Evolutionary conservation across 371 early-diverging fungal species (phyloP).

Genomic region (Mortierella sp.): DNA sequence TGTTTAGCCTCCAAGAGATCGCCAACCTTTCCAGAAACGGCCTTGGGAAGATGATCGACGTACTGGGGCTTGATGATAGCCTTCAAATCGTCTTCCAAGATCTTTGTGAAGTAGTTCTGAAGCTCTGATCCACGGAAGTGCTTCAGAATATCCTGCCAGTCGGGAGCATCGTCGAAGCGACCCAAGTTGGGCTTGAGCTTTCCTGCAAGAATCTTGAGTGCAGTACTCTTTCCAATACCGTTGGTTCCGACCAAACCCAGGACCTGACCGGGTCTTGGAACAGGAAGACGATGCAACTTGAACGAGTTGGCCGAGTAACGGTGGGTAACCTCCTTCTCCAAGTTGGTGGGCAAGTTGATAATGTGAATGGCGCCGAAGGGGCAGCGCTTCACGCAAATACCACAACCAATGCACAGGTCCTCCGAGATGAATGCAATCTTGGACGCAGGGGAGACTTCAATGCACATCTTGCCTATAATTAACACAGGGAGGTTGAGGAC

Average conservation of each 20-base stretch:
- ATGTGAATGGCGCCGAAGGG: slow-evolving; percentile 99
- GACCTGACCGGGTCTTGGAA: slow-evolving; percentile 98
- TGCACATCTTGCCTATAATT: slow-evolving; percentile 93
- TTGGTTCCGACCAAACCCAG: slow-evolving; percentile 99
- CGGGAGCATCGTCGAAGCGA: slow-evolving; percentile 87
- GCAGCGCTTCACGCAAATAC: slow-evolving; percentile 99
- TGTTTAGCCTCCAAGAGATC: slow-evolving; percentile 81
- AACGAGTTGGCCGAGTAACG: slow-evolving; percentile 99
- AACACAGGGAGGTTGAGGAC: slow-evolving; percentile 9
- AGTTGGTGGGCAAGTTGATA: slow-evolving; percentile 98
- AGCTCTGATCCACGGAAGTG: slow-evolving; percentile 99
- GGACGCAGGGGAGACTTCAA: slow-evolving; percentile 87
- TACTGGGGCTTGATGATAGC: slow-evolving; percentile 99
- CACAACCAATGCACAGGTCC: slow-evolving; percentile 99
- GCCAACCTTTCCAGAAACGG: slow-evolving; percentile 87
- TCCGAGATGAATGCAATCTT: slow-evolving; percentile 97
- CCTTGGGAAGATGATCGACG: slow-evolving; percentile 96
- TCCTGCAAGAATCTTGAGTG: slow-evolving; percentile 97
- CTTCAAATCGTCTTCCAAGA: slow-evolving; percentile 96
- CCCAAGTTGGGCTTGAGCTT: slow-evolving; percentile 99
- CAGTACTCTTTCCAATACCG: slow-evolving; percentile 99
- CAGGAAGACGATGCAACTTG: slow-evolving; percentile 99
- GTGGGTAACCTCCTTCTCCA: slow-evolving; percentile 97
- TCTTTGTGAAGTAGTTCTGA: slow-evolving; percentile 99
- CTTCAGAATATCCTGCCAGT: slow-evolving; percentile 97